Evolutionary conservation across 306 rosid genomes (phyloP).

Genomic region (Dryas octopetala): DNA sequence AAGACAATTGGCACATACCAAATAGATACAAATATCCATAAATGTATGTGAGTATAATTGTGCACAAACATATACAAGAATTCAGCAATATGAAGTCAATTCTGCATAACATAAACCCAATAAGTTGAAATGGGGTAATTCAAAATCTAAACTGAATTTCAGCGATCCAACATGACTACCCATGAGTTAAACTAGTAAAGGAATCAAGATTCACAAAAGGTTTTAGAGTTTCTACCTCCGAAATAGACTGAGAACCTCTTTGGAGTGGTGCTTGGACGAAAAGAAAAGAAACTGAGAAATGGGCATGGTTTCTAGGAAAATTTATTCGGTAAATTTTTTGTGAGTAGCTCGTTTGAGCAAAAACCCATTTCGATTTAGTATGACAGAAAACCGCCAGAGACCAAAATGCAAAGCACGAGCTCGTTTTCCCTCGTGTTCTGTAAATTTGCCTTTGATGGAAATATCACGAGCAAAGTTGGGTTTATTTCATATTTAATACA

Average conservation of each 20-base stretch:
- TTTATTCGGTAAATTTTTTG: conserved; percentile 11
- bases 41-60: background rate
- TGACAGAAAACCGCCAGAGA: background rate
- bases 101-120: background rate
- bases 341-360: background rate
- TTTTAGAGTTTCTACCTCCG: conserved; percentile 46
- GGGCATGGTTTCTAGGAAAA: conserved; percentile 43
- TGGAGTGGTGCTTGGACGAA: conserved; percentile 42
- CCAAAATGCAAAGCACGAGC: background rate
- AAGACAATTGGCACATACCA: background rate
- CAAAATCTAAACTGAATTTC: background rate
- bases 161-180: background rate
- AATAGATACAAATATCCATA: background rate
- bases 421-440: background rate
- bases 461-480: no score
- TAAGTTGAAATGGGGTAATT: background rate
- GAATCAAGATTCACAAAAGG: conserved; percentile 5
- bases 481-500: no score
- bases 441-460: conserved; percentile 20
- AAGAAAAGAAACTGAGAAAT: conserved; percentile 45
- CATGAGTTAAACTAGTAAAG: background rate
- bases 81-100: background rate
- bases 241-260: conserved; percentile 42
- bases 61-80: background rate
- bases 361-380: conserved; percentile 21